Evolutionary conservation across 352 stramenopile species (phyloP).

Genomic region (Pythium guiyangense): DNA sequence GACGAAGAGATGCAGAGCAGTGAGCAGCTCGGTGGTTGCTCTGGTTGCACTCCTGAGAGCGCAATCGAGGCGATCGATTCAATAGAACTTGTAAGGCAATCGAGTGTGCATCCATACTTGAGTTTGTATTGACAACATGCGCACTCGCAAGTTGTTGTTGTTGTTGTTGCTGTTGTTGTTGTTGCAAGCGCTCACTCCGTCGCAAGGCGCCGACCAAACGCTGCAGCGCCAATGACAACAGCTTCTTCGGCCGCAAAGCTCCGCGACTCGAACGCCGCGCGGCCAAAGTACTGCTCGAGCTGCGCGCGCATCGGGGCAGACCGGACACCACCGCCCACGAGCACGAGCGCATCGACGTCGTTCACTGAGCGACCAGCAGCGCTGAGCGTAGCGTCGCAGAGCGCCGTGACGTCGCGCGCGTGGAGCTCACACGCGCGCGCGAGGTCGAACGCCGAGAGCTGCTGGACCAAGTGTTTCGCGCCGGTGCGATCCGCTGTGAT

Average conservation of each 20-base stretch:
- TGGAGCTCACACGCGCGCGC: constrained; percentile 35
- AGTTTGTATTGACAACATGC: too few relatives aligned
- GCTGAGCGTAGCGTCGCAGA: constrained; percentile 35
- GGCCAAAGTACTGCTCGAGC: constrained; percentile 48
- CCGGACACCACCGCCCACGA: constrained; percentile 51
- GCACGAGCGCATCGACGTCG: constrained; percentile 41
- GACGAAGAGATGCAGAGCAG: too few relatives aligned
- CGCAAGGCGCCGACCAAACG: constrained; percentile 43
- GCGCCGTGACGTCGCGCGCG: constrained; percentile 20
- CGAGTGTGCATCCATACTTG: too few relatives aligned
- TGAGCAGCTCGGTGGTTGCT: too few relatives aligned
- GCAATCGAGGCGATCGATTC: too few relatives aligned
- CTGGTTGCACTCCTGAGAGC: too few relatives aligned
- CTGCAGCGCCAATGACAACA: constrained; percentile 49
- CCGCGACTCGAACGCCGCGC: constrained; percentile 37
- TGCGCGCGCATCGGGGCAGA: constrained; percentile 45
- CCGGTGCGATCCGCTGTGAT: constrained; percentile 67
- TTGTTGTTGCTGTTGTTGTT: too few relatives aligned
- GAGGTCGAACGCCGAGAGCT: constrained; percentile 51
- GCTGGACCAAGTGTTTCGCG: constrained; percentile 69
- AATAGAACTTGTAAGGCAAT: too few relatives aligned
- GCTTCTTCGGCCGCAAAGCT: constrained; percentile 56
- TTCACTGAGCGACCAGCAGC: constrained; percentile 29
- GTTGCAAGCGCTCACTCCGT: constrained; percentile 6
- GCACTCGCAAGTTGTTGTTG: too few relatives aligned